Conservation (phyloP, 768 basidiomycete genomes). For the Lactarius indigo region DNA sequence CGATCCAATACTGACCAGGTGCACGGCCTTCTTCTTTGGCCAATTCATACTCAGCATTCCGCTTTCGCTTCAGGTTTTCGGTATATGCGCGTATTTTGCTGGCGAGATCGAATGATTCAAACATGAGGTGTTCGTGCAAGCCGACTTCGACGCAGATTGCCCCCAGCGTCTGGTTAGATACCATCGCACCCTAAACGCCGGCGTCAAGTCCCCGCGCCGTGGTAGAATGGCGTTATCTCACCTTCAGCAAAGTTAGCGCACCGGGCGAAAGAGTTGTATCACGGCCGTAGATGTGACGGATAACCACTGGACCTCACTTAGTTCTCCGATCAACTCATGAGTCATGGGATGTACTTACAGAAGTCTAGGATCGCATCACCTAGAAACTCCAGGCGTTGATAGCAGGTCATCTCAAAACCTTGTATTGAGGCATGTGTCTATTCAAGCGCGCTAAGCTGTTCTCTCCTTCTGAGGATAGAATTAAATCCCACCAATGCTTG, state of each 20-base stretch:
- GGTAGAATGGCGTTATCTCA: slow-evolving; percentile 26
- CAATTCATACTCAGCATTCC: slow-evolving; percentile 42
- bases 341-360: slow-evolving; percentile 42
- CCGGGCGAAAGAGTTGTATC: slow-evolving; percentile 67
- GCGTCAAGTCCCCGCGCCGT: slow-evolving; percentile 1
- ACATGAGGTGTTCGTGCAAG: slow-evolving; percentile 57
- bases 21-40: slow-evolving; percentile 48
- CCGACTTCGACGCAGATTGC: slow-evolving; percentile 71
- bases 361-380: slow-evolving; percentile 87
- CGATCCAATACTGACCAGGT: slow-evolving; percentile 75
- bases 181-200: slow-evolving; percentile 67
- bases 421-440: slow-evolving; percentile 69
- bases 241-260: slow-evolving; percentile 77
- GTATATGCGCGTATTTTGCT: slow-evolving; percentile 53
- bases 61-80: slow-evolving; percentile 43
- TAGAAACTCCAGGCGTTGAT: slow-evolving; percentile 79
- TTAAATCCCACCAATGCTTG: slow-evolving; percentile 62
- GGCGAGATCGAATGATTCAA: slow-evolving; percentile 52
- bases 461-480: not conserved
- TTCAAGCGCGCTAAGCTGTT: slow-evolving; percentile 3
- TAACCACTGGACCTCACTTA: slow-evolving; percentile 51
- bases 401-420: slow-evolving; percentile 52
- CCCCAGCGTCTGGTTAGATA: slow-evolving; percentile 74
- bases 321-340: not conserved
- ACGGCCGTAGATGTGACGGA: slow-evolving; percentile 63